A percentile compares a stretch with the other conserved stretches of the same genome.
Evolutionary conservation across 148 eudicot genomes (phyloP).

Genomic region (Drosera capensis): DNA sequence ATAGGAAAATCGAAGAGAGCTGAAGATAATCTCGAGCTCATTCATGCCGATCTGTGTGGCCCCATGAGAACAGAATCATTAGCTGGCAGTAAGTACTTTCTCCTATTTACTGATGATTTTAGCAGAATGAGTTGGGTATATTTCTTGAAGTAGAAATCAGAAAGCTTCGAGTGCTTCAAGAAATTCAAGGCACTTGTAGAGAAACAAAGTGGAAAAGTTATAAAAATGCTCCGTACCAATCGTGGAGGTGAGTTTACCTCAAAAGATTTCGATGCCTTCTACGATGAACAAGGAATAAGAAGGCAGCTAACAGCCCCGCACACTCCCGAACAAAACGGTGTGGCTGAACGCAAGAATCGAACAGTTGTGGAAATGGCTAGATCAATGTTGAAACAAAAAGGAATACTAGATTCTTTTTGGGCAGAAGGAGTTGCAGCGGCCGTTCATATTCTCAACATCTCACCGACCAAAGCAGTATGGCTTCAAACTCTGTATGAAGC

Average conservation of each 20-base stretch:
- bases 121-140: conserved; percentile 1
- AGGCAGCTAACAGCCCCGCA: background rate
- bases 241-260: background rate
- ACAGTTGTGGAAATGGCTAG: conserved; percentile 12
- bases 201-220: background rate
- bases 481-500: conserved; percentile 7
- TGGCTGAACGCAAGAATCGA: conserved; percentile 8
- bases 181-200: conserved; percentile 1
- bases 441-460: conserved; percentile 4
- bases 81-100: background rate
- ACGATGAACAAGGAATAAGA: background rate
- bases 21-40: background rate
- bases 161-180: background rate
- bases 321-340: conserved; percentile 5
- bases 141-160: conserved; percentile 1
- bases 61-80: background rate
- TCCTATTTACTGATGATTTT: background rate
- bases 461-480: conserved; percentile 6
- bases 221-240: background rate
- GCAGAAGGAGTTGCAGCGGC: conserved; percentile 5
- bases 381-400: conserved; percentile 10
- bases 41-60: background rate
- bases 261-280: background rate
- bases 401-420: conserved; percentile 7
- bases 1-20: conserved; percentile 1